Conservation (phyloP, 2,329 filamentous ascomycete species). For the Ascochyta koolunga region DNA sequence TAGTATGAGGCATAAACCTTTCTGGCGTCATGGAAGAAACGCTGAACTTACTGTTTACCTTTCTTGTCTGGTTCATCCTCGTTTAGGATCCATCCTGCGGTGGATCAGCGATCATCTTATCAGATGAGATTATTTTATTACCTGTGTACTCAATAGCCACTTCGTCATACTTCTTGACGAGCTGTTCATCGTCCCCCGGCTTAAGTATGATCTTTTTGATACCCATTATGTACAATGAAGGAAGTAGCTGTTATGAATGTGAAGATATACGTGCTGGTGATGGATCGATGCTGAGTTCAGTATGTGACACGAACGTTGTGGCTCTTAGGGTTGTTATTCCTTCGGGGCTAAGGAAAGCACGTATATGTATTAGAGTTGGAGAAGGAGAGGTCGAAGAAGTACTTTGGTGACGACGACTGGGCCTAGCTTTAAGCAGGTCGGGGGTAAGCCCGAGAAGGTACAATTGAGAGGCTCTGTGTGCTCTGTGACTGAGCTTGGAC, state of each 20-base stretch:
- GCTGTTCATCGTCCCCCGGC: conserved; percentile 66
- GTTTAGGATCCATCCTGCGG: conserved; percentile 73
- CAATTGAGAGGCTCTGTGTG: conserved; percentile 36
- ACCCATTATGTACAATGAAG: conserved; percentile 49
- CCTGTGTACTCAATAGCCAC: conserved; percentile 90
- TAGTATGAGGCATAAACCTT: too few relatives aligned
- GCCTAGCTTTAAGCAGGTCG: conserved; percentile 30
- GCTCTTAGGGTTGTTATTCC: not conserved
- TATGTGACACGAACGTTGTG: not conserved
- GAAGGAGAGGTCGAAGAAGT: conserved; percentile 6
- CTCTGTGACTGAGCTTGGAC: conserved; percentile 32
- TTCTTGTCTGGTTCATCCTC: conserved; percentile 62
- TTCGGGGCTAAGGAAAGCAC: not conserved
- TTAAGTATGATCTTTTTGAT: conserved; percentile 71
- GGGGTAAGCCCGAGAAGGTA: conserved; percentile 10
- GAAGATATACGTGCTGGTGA: not conserved
- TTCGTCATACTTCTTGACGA: conserved; percentile 69
- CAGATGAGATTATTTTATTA: conserved; percentile 11
- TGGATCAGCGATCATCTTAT: conserved; percentile 17
- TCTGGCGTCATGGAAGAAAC: not conserved
- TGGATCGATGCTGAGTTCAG: not conserved
- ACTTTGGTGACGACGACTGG: conserved; percentile 17
- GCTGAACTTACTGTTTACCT: conserved; percentile 70
- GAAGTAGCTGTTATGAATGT: not conserved
- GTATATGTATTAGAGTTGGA: not conserved